Conservation (phyloP, 345 rosid genomes). For the Citrus trifoliata region DNA sequence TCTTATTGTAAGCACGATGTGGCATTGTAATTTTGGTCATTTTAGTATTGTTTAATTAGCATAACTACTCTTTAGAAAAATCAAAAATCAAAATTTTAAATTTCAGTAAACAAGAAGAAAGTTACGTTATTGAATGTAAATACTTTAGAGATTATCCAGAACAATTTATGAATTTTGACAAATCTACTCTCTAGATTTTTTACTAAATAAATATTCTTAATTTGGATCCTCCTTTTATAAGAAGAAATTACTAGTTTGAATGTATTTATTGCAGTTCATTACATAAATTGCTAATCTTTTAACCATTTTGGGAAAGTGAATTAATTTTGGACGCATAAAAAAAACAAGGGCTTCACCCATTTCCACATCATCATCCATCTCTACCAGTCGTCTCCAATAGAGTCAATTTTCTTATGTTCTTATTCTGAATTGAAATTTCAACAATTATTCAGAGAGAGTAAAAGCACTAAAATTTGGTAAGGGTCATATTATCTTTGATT, state of each 20-base stretch:
- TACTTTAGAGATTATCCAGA: not conserved
- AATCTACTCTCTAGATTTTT: not conserved
- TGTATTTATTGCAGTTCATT: not conserved
- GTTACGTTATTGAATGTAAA: too few species aligned
- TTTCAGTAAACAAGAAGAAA: too few species aligned
- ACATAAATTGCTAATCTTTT: not conserved
- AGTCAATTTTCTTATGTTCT: too few species aligned
- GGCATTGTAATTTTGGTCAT: too few species aligned
- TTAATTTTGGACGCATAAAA: not conserved
- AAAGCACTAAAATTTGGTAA: not conserved
- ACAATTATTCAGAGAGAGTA: too few species aligned
- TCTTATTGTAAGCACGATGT: too few species aligned
- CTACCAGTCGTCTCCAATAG: too few species aligned
- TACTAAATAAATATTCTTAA: not conserved
- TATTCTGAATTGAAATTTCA: too few species aligned
- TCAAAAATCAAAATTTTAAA: too few species aligned
- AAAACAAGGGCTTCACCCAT: not conserved
- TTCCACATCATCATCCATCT: not conserved
- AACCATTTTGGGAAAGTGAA: not conserved
- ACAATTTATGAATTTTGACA: not conserved
- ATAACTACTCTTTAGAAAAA: too few species aligned
- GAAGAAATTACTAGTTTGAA: not conserved
- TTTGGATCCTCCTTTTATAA: not conserved
- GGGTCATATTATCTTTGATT: not conserved
- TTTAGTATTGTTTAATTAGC: too few species aligned